Percentiles rank a stretch among this genome's conserved stretches.
Conservation (phyloP, 805 yeast genomes). For the Yamadazyma kitorensis region DNA sequence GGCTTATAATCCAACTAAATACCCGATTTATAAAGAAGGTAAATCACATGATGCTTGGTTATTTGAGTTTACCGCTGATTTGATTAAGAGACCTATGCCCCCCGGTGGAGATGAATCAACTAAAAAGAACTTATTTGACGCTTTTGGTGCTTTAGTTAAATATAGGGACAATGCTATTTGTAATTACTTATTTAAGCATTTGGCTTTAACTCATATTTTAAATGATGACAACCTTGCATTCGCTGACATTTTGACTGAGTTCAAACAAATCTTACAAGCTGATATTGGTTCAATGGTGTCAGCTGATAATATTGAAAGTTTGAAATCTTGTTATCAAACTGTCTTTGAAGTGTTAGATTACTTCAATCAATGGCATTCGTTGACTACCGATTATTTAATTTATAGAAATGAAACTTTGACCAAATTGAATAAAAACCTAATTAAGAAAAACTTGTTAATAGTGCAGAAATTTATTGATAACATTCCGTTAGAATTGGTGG, state of each 20-base stretch:
- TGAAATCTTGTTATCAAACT: conserved; percentile 66
- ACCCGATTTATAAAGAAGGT: conserved; percentile 62
- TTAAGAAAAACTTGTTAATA: conserved; percentile 19
- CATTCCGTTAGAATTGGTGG: conserved; percentile 70
- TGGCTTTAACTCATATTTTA: conserved; percentile 61
- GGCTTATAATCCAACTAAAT: conserved; percentile 44
- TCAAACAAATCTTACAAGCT: conserved; percentile 53
- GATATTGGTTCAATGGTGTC: conserved; percentile 29
- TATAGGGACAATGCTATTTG: conserved; percentile 71
- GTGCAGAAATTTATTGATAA: conserved; percentile 49
- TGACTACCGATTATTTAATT: conserved; percentile 29
- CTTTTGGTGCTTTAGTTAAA: conserved; percentile 62
- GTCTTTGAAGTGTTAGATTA: conserved; percentile 81
- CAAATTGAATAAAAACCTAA: conserved; percentile 5
- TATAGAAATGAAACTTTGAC: conserved; percentile 3
- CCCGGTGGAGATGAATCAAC: conserved; percentile 14
- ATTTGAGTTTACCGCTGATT: conserved; percentile 60
- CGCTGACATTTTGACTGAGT: conserved; percentile 53
- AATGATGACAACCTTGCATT: conserved; percentile 39
- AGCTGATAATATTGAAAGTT: conserved; percentile 54
- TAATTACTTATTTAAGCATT: conserved; percentile 73
- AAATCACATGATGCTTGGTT: conserved; percentile 72
- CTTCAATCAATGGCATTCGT: conserved; percentile 70
- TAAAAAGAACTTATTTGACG: conserved; percentile 47
- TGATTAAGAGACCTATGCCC: conserved; percentile 49